Percentiles rank a stretch among this genome's conserved stretches.
These are phyloP conservation scores for Glaciozyma martinii DNA, from an alignment of 768 basidiomycete species.

Conservation along the genomic window DNA sequence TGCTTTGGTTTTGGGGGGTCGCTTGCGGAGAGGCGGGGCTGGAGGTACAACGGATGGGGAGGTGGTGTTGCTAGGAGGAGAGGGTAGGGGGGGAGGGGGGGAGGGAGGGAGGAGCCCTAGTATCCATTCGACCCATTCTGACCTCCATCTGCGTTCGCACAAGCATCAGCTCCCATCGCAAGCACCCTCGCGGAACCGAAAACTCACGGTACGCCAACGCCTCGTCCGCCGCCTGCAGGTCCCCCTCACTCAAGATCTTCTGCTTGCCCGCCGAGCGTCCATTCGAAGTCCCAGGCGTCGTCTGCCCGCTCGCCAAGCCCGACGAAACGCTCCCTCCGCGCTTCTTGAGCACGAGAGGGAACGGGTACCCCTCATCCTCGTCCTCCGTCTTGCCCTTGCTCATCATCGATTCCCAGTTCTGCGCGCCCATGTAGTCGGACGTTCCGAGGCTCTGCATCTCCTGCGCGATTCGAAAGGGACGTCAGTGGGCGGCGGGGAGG, in stretches of 20 bases:
- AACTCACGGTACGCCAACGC: slow-evolving; percentile 48
- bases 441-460: slow-evolving; percentile 83
- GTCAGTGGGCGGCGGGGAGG: too few species aligned
- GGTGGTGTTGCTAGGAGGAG: too few species aligned
- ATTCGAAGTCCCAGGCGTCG: slow-evolving; percentile 49
- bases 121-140: too few species aligned
- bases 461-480: background rate
- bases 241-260: slow-evolving; percentile 74
- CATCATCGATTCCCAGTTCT: slow-evolving; percentile 25
- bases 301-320: slow-evolving; percentile 56
- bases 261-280: slow-evolving; percentile 20
- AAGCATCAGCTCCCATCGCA: too few species aligned
- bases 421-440: slow-evolving; percentile 56
- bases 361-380: slow-evolving; percentile 80
- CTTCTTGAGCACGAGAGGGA: slow-evolving; percentile 62
- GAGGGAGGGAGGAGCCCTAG: too few species aligned
- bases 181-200: too few species aligned
- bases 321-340: slow-evolving; percentile 45
- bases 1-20: too few species aligned
- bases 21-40: too few species aligned
- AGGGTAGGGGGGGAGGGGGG: too few species aligned
- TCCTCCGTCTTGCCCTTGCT: slow-evolving; percentile 47
- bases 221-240: slow-evolving; percentile 76
- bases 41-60: too few species aligned
- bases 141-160: too few species aligned